phyloP scores from a whole-genome alignment of 2,329 filamentous ascomycete species.

The Fusarium sp. region DNA sequence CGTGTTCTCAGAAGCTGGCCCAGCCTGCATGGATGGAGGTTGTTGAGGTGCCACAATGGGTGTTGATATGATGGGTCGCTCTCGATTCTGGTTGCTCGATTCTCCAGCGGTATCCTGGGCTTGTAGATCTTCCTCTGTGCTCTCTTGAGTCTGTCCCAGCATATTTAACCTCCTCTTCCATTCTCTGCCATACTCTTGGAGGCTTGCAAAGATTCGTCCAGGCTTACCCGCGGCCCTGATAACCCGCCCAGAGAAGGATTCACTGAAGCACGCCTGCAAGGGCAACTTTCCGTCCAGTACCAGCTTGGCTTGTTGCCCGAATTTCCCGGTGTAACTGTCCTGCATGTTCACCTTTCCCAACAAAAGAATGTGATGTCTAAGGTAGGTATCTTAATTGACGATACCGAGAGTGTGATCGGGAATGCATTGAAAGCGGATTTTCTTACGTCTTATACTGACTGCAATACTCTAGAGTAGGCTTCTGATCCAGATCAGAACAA shows the following conservation, averaged over 20 bases:
- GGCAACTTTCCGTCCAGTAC: background rate
- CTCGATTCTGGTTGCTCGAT: background rate
- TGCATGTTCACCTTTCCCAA: slow-evolving; percentile 12
- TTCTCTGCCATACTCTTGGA: background rate
- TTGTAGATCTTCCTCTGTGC: background rate
- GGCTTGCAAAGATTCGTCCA: slow-evolving; percentile 2
- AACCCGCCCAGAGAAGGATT: background rate
- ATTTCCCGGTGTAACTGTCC: background rate
- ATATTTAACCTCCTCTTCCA: background rate
- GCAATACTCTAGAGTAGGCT: background rate
- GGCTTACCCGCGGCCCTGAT: background rate
- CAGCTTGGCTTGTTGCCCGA: background rate
- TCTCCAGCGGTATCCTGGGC: background rate
- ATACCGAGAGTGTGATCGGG: background rate
- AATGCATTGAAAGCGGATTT: background rate
- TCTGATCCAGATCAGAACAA: background rate
- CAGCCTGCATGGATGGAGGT: background rate
- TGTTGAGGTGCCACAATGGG: slow-evolving; percentile 1
- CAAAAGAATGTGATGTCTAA: background rate
- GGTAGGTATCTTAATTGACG: background rate
- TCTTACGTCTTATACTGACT: background rate
- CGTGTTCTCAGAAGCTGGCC: background rate
- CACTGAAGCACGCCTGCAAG: background rate
- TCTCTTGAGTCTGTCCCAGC: background rate
- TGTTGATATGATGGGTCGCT: background rate